These are phyloP conservation scores for Uncinocarpus reesii DNA, from an alignment of 2,329 filamentous ascomycete species.

Conservation along the genomic window DNA sequence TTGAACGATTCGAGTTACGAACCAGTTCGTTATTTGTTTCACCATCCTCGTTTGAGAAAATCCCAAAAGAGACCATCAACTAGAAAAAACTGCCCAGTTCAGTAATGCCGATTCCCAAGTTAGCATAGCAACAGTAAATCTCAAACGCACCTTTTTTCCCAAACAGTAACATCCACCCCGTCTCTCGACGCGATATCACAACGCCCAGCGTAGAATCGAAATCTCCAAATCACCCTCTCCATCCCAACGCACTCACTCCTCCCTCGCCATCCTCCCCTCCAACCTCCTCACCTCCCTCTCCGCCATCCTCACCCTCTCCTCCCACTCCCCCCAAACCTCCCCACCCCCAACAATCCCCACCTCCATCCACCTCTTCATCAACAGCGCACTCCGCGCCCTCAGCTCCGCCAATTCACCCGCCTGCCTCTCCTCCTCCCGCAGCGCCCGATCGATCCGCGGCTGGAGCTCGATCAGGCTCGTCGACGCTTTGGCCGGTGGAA, in stretches of 20 bases:
- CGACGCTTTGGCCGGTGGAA: conserved; percentile 36
- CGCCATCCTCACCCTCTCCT: conserved; percentile 54
- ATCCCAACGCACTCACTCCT: conserved; percentile 31
- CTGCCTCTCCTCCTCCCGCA: conserved; percentile 31
- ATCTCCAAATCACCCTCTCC: not conserved
- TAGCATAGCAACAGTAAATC: not conserved
- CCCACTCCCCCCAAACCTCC: conserved; percentile 59
- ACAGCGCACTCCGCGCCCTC: conserved; percentile 35
- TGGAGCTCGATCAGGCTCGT: conserved; percentile 34
- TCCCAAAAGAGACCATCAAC: too few species aligned
- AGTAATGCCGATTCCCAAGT: too few species aligned
- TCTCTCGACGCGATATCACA: too few species aligned
- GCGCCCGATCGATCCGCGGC: conserved; percentile 33
- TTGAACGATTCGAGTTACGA: not conserved
- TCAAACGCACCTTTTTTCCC: not conserved
- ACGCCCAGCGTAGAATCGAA: conserved; percentile 12
- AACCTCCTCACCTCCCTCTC: conserved; percentile 56
- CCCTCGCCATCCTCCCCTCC: conserved; percentile 49
- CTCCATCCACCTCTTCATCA: conserved; percentile 64
- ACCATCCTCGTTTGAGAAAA: not conserved
- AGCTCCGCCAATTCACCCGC: conserved; percentile 33
- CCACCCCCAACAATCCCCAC: conserved; percentile 57
- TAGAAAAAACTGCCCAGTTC: too few species aligned
- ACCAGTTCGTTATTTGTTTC: not conserved
- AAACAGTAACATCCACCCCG: too few species aligned